Conservation (phyloP, 1,284 basidiomycete species). For the Heterobasidion occidentale region DNA sequence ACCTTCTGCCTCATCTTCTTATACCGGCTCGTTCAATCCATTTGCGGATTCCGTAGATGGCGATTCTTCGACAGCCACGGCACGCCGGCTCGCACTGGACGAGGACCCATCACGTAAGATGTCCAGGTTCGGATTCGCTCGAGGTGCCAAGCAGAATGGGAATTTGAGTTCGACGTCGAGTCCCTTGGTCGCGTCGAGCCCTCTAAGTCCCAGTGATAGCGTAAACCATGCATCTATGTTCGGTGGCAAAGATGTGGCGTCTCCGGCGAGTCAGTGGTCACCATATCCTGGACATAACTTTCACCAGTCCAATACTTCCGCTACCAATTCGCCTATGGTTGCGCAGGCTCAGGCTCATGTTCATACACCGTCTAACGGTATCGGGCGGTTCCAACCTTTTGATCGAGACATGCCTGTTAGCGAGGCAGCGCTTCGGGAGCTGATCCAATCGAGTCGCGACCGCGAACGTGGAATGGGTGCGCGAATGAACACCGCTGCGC, state of each 20-base stretch:
- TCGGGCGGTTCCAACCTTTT: constrained; percentile 48
- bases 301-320: constrained; percentile 31
- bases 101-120: constrained; percentile 61
- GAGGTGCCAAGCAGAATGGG: constrained; percentile 42
- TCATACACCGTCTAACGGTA: constrained; percentile 25
- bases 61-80: constrained; percentile 11
- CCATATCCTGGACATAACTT: constrained; percentile 26
- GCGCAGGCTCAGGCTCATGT: constrained; percentile 35
- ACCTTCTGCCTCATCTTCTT: constrained; percentile 40
- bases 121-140: constrained; percentile 80
- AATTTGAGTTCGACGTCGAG: constrained; percentile 46
- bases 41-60: constrained; percentile 50
- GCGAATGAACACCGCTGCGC: constrained; percentile 18
- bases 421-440: constrained; percentile 66
- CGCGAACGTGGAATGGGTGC: constrained; percentile 26
- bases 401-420: constrained; percentile 44
- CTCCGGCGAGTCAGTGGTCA: constrained; percentile 40
- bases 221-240: constrained; percentile 34
- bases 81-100: constrained; percentile 34
- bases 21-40: constrained; percentile 72
- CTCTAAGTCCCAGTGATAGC: constrained; percentile 44
- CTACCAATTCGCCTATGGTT: constrained; percentile 37
- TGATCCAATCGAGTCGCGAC: constrained; percentile 56
- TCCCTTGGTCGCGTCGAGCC: constrained; percentile 49
- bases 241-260: constrained; percentile 29